A percentile compares a stretch with the other conserved stretches of the same genome.
phyloP scores from a whole-genome alignment of 2,329 filamentous ascomycete genomes.

The Nemania sp. region DNA sequence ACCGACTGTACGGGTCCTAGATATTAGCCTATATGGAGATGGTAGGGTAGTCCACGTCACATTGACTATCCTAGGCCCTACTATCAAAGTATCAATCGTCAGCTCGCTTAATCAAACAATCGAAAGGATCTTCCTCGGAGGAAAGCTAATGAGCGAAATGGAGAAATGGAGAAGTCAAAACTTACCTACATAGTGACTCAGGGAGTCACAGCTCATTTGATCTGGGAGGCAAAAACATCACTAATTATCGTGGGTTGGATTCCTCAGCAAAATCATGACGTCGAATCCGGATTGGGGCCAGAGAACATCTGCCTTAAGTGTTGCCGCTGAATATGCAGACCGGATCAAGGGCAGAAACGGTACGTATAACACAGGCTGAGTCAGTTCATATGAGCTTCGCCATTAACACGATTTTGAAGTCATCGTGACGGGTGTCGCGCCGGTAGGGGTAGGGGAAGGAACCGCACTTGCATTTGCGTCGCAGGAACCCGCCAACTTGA shows the following conservation, averaged over 20 bases:
- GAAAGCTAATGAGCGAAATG: not conserved
- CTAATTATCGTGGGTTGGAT: not conserved
- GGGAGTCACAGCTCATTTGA: not conserved
- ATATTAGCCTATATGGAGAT: constrained; percentile 25
- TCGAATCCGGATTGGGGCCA: constrained; percentile 39
- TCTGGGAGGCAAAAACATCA: not conserved
- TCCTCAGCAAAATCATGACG: constrained; percentile 32
- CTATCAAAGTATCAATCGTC: too few relatives aligned
- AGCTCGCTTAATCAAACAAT: not conserved
- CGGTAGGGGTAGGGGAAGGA: constrained; percentile 47
- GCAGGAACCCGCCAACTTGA: constrained; percentile 47
- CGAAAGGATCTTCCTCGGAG: not conserved
- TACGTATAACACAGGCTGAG: constrained; percentile 25
- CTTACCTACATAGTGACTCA: not conserved
- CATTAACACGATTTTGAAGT: constrained; percentile 35
- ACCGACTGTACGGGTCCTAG: constrained; percentile 17
- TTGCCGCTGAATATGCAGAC: constrained; percentile 38
- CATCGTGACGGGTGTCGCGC: constrained; percentile 49
- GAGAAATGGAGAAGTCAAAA: not conserved
- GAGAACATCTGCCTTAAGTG: constrained; percentile 43
- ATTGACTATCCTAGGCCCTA: not conserved
- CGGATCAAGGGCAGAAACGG: constrained; percentile 36
- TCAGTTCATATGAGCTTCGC: constrained; percentile 25
- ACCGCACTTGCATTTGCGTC: constrained; percentile 51
- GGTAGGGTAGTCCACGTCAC: not conserved